phyloP scores from a whole-genome alignment of 768 basidiomycete species.

The Mycena crocata region DNA sequence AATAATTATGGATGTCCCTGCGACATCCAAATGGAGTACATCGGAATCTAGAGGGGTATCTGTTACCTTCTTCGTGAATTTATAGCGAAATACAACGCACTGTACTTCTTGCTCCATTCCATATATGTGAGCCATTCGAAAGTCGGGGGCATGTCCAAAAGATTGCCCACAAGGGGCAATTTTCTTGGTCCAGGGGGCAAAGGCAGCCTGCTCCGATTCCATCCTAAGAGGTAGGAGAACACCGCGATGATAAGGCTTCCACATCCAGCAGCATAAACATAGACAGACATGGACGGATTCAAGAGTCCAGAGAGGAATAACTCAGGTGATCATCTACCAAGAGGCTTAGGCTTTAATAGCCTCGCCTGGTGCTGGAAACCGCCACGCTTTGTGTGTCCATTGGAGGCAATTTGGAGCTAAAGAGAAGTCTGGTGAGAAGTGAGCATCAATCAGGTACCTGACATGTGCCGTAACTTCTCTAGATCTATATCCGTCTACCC shows the following conservation, averaged over 20 bases:
- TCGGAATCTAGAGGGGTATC: slow-evolving; percentile 41
- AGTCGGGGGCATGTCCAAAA: slow-evolving; percentile 23
- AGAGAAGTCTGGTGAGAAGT: too few species aligned
- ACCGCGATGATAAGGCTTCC: background rate
- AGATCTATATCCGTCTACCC: too few species aligned
- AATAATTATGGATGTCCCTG: slow-evolving; percentile 49
- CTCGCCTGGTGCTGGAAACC: too few species aligned
- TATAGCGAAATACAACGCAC: slow-evolving; percentile 1
- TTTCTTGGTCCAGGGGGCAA: slow-evolving; percentile 31
- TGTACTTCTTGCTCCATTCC: slow-evolving; percentile 28
- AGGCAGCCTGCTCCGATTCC: background rate
- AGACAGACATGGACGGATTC: background rate
- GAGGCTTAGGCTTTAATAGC: too few species aligned
- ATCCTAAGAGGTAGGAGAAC: background rate
- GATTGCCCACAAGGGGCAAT: slow-evolving; percentile 30
- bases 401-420: too few species aligned
- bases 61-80: background rate
- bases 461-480: too few species aligned
- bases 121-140: slow-evolving; percentile 27
- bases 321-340: too few species aligned
- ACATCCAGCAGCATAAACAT: background rate
- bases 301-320: too few species aligned
- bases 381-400: too few species aligned
- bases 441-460: too few species aligned
- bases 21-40: slow-evolving; percentile 42